Conservation (phyloP, 1,284 basidiomycete genomes). For the Athelia sp. region DNA sequence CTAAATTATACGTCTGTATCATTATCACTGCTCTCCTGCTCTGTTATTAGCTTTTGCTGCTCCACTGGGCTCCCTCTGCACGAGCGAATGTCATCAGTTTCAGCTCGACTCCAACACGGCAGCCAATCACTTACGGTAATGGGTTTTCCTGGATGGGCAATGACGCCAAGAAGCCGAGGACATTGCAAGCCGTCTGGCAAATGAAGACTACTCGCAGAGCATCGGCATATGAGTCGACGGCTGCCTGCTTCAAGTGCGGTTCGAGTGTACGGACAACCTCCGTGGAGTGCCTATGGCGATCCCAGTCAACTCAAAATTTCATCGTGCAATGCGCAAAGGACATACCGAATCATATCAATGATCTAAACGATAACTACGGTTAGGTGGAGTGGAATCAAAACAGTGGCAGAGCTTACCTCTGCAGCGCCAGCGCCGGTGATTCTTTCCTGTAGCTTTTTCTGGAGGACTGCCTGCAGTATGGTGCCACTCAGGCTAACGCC, state of each 20-base stretch:
- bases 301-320: neutral
- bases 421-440: constrained; percentile 73
- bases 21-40: constrained; percentile 25
- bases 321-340: constrained; percentile 1
- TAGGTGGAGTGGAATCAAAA: constrained; percentile 12
- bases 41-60: constrained; percentile 50
- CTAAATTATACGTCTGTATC: constrained; percentile 5
- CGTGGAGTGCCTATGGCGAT: constrained; percentile 67
- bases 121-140: constrained; percentile 54
- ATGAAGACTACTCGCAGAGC: constrained; percentile 86
- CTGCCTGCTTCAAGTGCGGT: constrained; percentile 56
- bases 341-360: constrained; percentile 66
- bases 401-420: constrained; percentile 49
- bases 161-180: constrained; percentile 57
- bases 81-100: constrained; percentile 5
- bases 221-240: constrained; percentile 78
- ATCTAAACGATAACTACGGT: constrained; percentile 37
- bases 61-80: constrained; percentile 57
- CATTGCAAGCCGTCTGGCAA: constrained; percentile 60
- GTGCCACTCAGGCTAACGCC: constrained; percentile 84
- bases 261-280: constrained; percentile 73
- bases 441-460: constrained; percentile 58
- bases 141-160: constrained; percentile 73
- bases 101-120: constrained; percentile 12
- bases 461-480: constrained; percentile 71